Percentiles rank a stretch among this genome's conserved stretches.
Conservation (phyloP, 1,139 yeast genomes). For the Yamadazyma siamensis region DNA sequence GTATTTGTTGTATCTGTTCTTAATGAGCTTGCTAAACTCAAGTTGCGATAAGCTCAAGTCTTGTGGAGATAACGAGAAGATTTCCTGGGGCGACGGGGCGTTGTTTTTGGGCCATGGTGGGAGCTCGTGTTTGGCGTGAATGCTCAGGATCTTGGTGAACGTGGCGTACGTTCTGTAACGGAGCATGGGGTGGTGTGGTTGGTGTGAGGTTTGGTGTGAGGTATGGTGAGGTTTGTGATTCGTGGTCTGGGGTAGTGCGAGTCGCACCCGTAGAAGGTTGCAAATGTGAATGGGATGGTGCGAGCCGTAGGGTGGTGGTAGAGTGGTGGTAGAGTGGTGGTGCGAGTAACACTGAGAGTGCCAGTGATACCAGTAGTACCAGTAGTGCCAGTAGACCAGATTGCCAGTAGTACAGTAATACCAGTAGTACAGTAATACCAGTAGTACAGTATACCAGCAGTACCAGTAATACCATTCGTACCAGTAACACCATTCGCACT, state of each 20-base stretch:
- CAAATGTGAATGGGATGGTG: too few species aligned
- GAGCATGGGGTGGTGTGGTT: background rate
- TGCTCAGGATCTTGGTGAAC: conserved; percentile 7
- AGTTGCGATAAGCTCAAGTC: conserved; percentile 21
- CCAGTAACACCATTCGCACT: too few species aligned
- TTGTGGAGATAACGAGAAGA: conserved; percentile 44
- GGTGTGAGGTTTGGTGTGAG: conserved; percentile 1
- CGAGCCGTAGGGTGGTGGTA: too few species aligned
- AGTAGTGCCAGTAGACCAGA: too few species aligned
- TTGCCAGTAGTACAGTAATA: too few species aligned
- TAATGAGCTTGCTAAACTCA: conserved; percentile 46
- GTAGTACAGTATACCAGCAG: too few species aligned
- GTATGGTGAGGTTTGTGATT: background rate
- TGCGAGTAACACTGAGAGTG: too few species aligned
- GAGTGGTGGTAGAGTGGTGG: too few species aligned
- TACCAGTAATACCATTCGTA: too few species aligned
- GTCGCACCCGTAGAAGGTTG: too few species aligned
- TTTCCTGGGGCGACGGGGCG: conserved; percentile 74
- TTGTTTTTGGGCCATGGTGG: conserved; percentile 56
- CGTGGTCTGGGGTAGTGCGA: background rate
- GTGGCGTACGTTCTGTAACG: conserved; percentile 10
- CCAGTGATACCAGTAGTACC: too few species aligned
- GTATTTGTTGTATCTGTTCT: conserved; percentile 54
- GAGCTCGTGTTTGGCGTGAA: conserved; percentile 22
- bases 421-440: too few species aligned